A percentile compares a stretch with the other conserved stretches of the same genome.
Conservation (phyloP, 2,329 filamentous ascomycete species). For the Grosmannia penicillata region DNA sequence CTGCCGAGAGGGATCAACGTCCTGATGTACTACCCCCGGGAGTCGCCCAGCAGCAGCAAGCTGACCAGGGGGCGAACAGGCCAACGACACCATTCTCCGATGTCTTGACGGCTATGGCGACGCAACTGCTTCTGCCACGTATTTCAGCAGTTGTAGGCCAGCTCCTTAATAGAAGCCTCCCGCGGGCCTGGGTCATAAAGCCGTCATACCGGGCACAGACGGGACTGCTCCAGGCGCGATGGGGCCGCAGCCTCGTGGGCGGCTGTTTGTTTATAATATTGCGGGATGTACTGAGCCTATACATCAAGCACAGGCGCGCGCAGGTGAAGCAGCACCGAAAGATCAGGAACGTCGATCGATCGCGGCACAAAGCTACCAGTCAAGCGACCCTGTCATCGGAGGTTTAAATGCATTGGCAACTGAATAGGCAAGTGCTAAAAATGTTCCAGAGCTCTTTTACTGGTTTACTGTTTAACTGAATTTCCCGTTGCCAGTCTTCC, state of each 20-base stretch:
- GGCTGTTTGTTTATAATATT: slow-evolving; percentile 80
- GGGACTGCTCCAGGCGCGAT: slow-evolving; percentile 65
- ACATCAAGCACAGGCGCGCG: slow-evolving; percentile 47
- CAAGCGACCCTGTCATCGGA: background rate
- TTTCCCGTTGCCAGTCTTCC: too few species aligned
- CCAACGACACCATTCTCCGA: slow-evolving; percentile 18
- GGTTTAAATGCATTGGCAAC: background rate
- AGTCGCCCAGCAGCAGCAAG: slow-evolving; percentile 12
- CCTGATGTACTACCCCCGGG: too few species aligned
- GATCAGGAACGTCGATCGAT: slow-evolving; percentile 33
- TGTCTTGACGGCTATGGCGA: slow-evolving; percentile 34
- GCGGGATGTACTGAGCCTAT: slow-evolving; percentile 50
- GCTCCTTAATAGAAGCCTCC: slow-evolving; percentile 52
- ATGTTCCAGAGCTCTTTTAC: too few species aligned
- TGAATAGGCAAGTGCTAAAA: too few species aligned
- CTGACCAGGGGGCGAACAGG: slow-evolving; percentile 14
- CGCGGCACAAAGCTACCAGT: background rate
- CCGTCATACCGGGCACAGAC: slow-evolving; percentile 10
- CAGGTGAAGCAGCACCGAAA: slow-evolving; percentile 38
- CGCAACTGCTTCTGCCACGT: slow-evolving; percentile 60
- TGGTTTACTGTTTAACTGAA: too few species aligned
- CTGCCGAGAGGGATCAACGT: too few species aligned
- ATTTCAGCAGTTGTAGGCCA: slow-evolving; percentile 70
- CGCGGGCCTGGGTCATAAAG: slow-evolving; percentile 47
- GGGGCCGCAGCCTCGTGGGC: slow-evolving; percentile 79